Conservation (phyloP, 495 filamentous ascomycete species). For the Aspergillus baeticus region DNA sequence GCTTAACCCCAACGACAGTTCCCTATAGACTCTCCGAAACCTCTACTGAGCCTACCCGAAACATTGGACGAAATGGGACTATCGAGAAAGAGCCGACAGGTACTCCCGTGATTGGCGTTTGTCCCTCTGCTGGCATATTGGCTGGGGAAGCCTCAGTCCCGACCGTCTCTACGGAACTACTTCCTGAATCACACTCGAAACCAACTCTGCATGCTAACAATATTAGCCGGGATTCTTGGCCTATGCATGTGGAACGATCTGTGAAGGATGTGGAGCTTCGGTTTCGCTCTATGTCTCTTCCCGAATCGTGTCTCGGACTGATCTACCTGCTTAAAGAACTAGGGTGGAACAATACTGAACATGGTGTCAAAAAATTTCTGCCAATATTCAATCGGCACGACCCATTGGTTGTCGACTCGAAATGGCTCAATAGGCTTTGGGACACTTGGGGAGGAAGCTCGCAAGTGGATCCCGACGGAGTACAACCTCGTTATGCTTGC, state of each 20-base stretch:
- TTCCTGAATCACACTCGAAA: no score
- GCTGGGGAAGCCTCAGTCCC: no score
- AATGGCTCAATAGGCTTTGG: background rate
- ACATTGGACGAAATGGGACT: no score
- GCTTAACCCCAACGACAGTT: no score
- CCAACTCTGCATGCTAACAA: background rate
- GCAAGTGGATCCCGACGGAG: no score
- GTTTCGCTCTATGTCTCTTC: slow-evolving; percentile 3
- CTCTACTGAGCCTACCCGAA: no score
- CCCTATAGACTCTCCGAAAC: no score
- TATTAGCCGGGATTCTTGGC: background rate
- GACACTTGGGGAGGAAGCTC: background rate
- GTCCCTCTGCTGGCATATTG: no score
- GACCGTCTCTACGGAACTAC: no score
- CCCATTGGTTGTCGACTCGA: background rate
- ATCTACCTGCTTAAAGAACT: background rate
- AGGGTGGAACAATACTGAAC: background rate
- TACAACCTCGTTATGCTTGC: slow-evolving; percentile 1
- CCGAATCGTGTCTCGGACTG: background rate
- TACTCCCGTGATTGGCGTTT: no score
- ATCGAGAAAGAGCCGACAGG: no score
- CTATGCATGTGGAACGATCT: background rate
- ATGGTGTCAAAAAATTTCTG: background rate
- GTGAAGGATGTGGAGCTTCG: background rate
- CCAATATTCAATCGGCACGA: background rate